Conservation (phyloP, 495 filamentous ascomycete species). For the Neurospora sp. region DNA sequence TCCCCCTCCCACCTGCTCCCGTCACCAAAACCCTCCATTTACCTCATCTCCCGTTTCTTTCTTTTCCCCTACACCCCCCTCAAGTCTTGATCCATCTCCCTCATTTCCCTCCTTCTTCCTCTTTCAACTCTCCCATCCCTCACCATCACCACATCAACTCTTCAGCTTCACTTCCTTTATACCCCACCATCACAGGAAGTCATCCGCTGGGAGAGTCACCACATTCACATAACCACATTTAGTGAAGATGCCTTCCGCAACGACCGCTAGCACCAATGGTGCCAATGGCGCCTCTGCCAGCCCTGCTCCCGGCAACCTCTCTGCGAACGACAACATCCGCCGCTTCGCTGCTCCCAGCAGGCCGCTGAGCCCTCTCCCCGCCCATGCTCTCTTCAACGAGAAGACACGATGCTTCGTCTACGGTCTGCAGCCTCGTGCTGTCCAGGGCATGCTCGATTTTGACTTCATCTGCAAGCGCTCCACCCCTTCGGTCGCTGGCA, state of each 20-base stretch:
- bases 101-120: slow-evolving; percentile 1
- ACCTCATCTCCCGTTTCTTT: not conserved
- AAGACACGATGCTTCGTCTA: slow-evolving; percentile 99
- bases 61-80: slow-evolving; percentile 2
- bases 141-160: not conserved
- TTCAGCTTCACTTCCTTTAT: not conserved
- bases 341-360: slow-evolving; percentile 91
- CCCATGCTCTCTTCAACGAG: slow-evolving; percentile 88
- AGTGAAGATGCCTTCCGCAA: slow-evolving; percentile 34
- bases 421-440: slow-evolving; percentile 92
- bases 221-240: not conserved
- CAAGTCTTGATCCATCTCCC: slow-evolving; percentile 11
- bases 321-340: slow-evolving; percentile 96
- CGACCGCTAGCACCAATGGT: slow-evolving; percentile 29
- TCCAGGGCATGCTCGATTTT: slow-evolving; percentile 99
- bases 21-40: not conserved
- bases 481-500: slow-evolving; percentile 93
- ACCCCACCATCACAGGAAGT: slow-evolving; percentile 5
- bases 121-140: not conserved
- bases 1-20: not conserved
- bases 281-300: slow-evolving; percentile 12
- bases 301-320: slow-evolving; percentile 33
- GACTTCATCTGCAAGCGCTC: slow-evolving; percentile 99
- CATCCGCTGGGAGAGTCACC: slow-evolving; percentile 5
- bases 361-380: slow-evolving; percentile 72